phyloP scores from a whole-genome alignment of 2,329 filamentous ascomycete genomes.

The Penicillium occitanis region DNA sequence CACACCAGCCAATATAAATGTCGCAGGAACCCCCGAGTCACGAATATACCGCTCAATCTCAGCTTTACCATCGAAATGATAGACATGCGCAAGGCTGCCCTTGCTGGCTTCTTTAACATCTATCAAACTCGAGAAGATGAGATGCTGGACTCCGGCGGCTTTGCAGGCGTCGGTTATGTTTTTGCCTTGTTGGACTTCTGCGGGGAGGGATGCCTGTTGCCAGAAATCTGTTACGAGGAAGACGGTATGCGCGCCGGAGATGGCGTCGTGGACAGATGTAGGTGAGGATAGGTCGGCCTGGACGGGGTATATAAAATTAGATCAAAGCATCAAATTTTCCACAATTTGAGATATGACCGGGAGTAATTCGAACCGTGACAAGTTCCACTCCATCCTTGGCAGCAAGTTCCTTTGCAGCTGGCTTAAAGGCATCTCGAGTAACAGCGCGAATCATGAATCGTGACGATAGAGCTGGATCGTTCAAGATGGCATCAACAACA shows the following conservation, averaged over 20 bases:
- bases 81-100: constrained; percentile 34
- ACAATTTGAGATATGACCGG: not conserved
- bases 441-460: constrained; percentile 56
- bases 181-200: constrained; percentile 30
- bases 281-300: constrained; percentile 55
- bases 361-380: constrained; percentile 38
- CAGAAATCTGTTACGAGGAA: constrained; percentile 53
- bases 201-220: constrained; percentile 27
- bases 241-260: constrained; percentile 51
- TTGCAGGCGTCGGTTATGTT: constrained; percentile 32
- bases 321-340: not conserved
- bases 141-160: constrained; percentile 28
- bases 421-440: constrained; percentile 51
- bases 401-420: constrained; percentile 47
- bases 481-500: constrained; percentile 49
- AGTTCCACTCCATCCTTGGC: constrained; percentile 51
- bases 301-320: not conserved
- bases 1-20: constrained; percentile 55
- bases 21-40: constrained; percentile 48
- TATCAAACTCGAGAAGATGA: constrained; percentile 34
- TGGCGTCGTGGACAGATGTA: constrained; percentile 44
- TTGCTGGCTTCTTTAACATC: constrained; percentile 27
- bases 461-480: constrained; percentile 45
- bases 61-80: constrained; percentile 62
- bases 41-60: constrained; percentile 57